Percentiles rank a stretch among this genome's conserved stretches.
Conservation (phyloP, 192 early-diverging fungal genomes). For the Pilobolus umbonatus region DNA sequence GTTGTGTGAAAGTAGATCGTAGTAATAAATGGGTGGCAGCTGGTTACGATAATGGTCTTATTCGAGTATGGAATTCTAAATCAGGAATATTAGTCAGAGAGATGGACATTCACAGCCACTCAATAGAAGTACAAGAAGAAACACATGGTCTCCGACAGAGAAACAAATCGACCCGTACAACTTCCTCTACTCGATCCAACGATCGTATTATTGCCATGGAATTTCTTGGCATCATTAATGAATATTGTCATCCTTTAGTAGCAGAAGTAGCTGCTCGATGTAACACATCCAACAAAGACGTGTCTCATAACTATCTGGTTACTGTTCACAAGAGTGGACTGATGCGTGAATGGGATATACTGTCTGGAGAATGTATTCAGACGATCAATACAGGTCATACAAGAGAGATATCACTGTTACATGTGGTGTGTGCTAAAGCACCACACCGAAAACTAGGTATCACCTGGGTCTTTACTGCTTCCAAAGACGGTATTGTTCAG, state of each 20-base stretch:
- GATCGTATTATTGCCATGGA: constrained; percentile 16
- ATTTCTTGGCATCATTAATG: constrained; percentile 19
- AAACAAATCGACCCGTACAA: background rate
- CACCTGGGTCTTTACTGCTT: constrained; percentile 25
- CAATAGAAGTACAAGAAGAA: background rate
- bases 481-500: constrained; percentile 27
- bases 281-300: background rate
- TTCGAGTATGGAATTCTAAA: constrained; percentile 24
- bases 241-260: constrained; percentile 25
- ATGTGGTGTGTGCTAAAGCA: constrained; percentile 8
- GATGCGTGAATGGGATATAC: constrained; percentile 33
- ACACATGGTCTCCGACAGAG: background rate
- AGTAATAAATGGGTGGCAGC: constrained; percentile 28
- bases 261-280: constrained; percentile 21
- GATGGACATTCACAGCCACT: background rate
- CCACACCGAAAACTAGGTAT: constrained; percentile 17
- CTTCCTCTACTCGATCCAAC: background rate
- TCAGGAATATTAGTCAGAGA: constrained; percentile 14
- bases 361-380: constrained; percentile 26
- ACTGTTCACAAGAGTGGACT: constrained; percentile 24
- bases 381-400: constrained; percentile 7
- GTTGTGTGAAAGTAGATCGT: constrained; percentile 22
- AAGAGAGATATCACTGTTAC: constrained; percentile 11
- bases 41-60: constrained; percentile 21
- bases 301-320: constrained; percentile 13